Percentiles rank a stretch among this genome's conserved stretches.
Evolutionary conservation across 2,329 filamentous ascomycete species (phyloP).

Genomic region (Fusarium praegraminearum): DNA sequence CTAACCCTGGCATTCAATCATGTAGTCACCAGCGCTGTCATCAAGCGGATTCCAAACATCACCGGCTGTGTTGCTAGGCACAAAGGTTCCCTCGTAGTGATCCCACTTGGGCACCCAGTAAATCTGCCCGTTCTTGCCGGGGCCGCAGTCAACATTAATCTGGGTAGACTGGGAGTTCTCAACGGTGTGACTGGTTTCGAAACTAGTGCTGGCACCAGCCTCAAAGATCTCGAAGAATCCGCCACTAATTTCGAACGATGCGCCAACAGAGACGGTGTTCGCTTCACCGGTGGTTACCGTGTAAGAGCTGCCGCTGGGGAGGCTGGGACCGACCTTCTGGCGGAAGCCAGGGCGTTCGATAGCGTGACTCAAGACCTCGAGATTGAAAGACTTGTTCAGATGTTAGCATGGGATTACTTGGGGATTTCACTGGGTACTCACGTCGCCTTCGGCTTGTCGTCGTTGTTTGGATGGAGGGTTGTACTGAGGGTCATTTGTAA

Average conservation of each 20-base stretch:
- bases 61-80: not conserved
- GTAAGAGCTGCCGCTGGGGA: not conserved
- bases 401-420: not conserved
- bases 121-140: not conserved
- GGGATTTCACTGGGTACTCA: not conserved
- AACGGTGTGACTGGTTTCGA: not conserved
- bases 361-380: not conserved
- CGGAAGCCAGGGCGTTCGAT: not conserved
- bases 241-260: not conserved
- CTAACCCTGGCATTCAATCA: not conserved
- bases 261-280: not conserved
- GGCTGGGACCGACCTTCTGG: not conserved
- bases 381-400: not conserved
- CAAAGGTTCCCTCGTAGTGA: not conserved
- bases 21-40: not conserved
- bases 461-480: not conserved
- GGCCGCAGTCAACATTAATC: not conserved
- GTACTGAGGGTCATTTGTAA: not conserved
- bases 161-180: not conserved
- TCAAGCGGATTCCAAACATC: not conserved
- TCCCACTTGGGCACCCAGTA: conserved; percentile 1
- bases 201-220: not conserved
- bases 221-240: not conserved
- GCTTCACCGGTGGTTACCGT: not conserved
- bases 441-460: not conserved